Percentiles rank a stretch among this genome's conserved stretches.
Evolutionary conservation across 1,284 basidiomycete species (phyloP).

Genomic region (Ceratobasidium sp.): DNA sequence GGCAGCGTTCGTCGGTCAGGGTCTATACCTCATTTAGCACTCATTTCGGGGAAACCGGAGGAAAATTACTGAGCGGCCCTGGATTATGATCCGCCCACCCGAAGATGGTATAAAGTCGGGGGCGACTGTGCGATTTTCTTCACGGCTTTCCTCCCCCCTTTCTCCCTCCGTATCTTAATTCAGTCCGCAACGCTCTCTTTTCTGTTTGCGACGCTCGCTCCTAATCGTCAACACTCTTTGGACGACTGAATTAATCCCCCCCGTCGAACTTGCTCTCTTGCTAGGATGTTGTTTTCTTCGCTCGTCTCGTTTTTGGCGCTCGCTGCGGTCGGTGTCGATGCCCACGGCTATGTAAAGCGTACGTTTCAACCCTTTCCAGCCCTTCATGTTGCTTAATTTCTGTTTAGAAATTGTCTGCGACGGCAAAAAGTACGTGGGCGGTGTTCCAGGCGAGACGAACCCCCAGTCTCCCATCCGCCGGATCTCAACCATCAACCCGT

Average conservation of each 20-base stretch:
- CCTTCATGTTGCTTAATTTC: neutral
- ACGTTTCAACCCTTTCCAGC: neutral
- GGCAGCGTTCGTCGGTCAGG: constrained; percentile 2
- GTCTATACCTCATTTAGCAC: neutral
- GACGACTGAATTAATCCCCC: constrained; percentile 25
- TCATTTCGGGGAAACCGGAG: neutral
- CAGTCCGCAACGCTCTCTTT: constrained; percentile 13
- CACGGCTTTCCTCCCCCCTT: constrained; percentile 1
- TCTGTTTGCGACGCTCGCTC: constrained; percentile 17
- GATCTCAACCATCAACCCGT: constrained; percentile 65
- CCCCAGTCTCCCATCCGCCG: constrained; percentile 68
- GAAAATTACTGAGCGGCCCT: neutral
- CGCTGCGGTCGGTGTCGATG: constrained; percentile 25
- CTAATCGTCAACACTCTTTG: constrained; percentile 40
- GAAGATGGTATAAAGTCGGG: neutral
- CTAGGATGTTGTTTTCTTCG: constrained; percentile 33
- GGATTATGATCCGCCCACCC: neutral
- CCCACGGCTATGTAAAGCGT: constrained; percentile 36
- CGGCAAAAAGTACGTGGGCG: constrained; percentile 66
- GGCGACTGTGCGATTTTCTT: neutral
- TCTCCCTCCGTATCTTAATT: constrained; percentile 18
- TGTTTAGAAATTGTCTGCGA: constrained; percentile 61
- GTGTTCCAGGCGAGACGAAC: constrained; percentile 55
- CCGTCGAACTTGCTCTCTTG: neutral
- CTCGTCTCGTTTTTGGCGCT: constrained; percentile 30